phyloP scores from a whole-genome alignment of 23 red algal genomes.

The Gracilaria caudata region DNA sequence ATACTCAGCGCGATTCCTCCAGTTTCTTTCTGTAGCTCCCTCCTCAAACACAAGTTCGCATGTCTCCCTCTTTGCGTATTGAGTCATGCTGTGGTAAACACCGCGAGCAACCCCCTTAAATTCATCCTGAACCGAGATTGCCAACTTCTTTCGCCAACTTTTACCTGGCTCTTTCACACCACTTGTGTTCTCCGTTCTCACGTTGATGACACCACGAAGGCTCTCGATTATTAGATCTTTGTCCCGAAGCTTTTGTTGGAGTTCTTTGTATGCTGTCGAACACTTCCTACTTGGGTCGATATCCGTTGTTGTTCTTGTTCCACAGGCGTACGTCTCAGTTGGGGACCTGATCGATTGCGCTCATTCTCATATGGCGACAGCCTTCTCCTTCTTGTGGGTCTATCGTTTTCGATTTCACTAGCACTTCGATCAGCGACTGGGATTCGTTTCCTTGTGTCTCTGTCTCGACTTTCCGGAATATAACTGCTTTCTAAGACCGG shows the following conservation, averaged over 20 bases:
- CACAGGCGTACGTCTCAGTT: neutral
- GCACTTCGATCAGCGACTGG: neutral
- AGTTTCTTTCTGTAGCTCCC: neutral
- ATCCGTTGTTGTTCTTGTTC: neutral
- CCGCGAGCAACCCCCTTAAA: neutral
- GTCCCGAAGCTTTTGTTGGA: neutral
- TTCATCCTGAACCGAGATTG: neutral
- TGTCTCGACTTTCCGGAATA: neutral
- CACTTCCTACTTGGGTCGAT: neutral
- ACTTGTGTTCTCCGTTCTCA: neutral
- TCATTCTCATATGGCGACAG: neutral
- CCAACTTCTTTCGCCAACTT: neutral
- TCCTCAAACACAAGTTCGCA: neutral
- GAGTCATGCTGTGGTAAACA: neutral
- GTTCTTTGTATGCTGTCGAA: neutral
- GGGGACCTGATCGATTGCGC: neutral
- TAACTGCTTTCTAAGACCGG: neutral
- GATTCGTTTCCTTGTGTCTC: neutral
- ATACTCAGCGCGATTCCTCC: neutral
- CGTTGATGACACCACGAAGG: constrained; percentile 6
- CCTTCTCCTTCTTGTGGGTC: neutral
- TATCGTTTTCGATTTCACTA: neutral
- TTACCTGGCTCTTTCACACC: neutral
- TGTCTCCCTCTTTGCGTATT: neutral
- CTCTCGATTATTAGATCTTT: neutral